These are phyloP conservation scores for Trametes cinnabarina DNA, from an alignment of 768 basidiomycete genomes.

Conservation along the genomic window DNA sequence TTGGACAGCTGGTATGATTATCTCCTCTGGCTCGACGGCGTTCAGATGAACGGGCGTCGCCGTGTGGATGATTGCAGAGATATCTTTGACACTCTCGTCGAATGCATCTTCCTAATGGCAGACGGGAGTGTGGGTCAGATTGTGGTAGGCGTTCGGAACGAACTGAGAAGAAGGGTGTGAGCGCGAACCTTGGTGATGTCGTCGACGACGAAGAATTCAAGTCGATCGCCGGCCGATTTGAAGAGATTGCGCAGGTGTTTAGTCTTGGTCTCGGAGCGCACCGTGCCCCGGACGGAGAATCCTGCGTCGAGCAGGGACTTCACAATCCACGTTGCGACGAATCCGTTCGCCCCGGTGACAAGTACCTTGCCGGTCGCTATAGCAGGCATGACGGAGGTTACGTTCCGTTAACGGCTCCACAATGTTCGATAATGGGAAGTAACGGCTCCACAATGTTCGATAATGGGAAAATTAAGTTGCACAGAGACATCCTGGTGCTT, in stretches of 20 bases:
- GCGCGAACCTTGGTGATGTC: slow-evolving; percentile 57
- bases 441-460: too few relatives aligned
- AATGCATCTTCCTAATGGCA: slow-evolving; percentile 74
- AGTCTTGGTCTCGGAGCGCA: slow-evolving; percentile 59
- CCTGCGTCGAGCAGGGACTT: slow-evolving; percentile 56
- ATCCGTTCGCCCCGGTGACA: slow-evolving; percentile 61
- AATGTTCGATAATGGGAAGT: too few relatives aligned
- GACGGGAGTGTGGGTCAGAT: too few relatives aligned
- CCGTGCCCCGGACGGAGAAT: slow-evolving; percentile 63
- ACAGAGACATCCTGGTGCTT: too few relatives aligned
- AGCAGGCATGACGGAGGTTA: slow-evolving; percentile 32
- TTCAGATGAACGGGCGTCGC: slow-evolving; percentile 60
- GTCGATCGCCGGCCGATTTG: slow-evolving; percentile 49
- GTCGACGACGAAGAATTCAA: slow-evolving; percentile 64
- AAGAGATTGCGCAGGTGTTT: slow-evolving; percentile 54
- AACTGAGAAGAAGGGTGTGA: too few relatives aligned
- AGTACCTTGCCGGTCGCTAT: slow-evolving; percentile 42
- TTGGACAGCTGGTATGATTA: slow-evolving; percentile 68
- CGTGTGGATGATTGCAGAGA: slow-evolving; percentile 69
- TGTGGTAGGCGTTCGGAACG: too few relatives aligned
- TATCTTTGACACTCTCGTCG: slow-evolving; percentile 73
- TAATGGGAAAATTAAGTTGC: too few relatives aligned
- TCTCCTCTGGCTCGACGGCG: slow-evolving; percentile 46
- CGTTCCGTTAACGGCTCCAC: too few relatives aligned
- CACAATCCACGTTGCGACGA: slow-evolving; percentile 59